Base-by-base conservation (phyloP, 176 grass and related monocot species). In the Carex parvula region DNA sequence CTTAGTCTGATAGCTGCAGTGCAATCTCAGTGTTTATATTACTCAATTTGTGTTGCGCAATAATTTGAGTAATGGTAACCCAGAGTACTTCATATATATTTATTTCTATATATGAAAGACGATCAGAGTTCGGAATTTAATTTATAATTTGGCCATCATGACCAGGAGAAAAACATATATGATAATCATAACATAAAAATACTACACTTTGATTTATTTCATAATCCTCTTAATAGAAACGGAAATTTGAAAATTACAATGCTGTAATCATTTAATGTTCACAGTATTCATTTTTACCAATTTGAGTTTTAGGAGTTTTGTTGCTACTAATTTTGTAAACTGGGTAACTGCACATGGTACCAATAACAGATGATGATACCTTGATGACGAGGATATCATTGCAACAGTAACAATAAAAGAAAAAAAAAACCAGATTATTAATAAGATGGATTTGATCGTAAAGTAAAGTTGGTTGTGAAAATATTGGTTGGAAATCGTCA, bases 381-480 rank as follows among this genome's bases (percentile, higher is more conserved):
- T 78, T 33, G 50, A 56, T 77, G 24, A 77, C 48, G 13, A 33
- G 13, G 73, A 77, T 74, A 77, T 77, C 73, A 77, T 75, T 74
- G 24, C 70, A 24, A 53, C 10, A 72, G 17, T 0, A 2, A 39
- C 4, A 39, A 39, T 5, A 5, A 39, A 39, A 4, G 9, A 12
- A 6, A 22, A 30, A 42, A 42, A 42, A 26, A 26, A 0, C 6
- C 6, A 42, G 39, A 29, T 26, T 26, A 26, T 26, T 26, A 26
- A 26, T 76, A 54, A 76, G n/a, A 76, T 53, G 22, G 48, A 76
- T 39, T 55, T 18, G 6, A 74, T 74, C 50, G 17, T 56, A 50
- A 71, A 41, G 66, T 44, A 15, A 71, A 70, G 66, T 41, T 68
- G 10, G 72, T 76, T 78, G 5, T 9, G 20, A 78, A 78, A 53